Conservation (phyloP, 306 rosid genomes). For the Albizia julibrissin region DNA sequence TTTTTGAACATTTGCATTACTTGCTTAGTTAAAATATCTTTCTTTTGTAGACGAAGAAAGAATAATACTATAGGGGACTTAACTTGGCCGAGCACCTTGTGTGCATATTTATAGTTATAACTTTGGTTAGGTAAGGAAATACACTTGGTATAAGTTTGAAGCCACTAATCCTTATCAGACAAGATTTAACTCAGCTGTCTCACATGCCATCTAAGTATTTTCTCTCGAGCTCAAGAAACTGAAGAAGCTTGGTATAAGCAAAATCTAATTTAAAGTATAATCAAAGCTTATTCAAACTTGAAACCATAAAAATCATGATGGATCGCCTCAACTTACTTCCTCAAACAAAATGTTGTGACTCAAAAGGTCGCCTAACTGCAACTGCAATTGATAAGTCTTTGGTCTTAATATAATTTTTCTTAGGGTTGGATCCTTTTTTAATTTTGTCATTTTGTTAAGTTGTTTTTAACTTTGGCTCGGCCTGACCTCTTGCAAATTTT, state of each 20-base stretch:
- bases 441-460: not conserved
- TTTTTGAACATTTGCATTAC: too few relatives aligned
- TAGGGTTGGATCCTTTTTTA: not conserved
- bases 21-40: too few relatives aligned
- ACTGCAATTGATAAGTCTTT: not conserved
- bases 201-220: not conserved
- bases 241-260: not conserved
- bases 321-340: not conserved
- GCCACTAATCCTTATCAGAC: not conserved
- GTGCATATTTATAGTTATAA: not conserved
- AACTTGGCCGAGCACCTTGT: not conserved
- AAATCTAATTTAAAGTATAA: not conserved
- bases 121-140: not conserved
- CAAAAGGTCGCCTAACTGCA: not conserved
- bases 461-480: not conserved
- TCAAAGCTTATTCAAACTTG: not conserved
- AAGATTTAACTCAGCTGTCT: not conserved
- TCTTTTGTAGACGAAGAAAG: too few relatives aligned
- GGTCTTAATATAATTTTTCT: not conserved
- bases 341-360: not conserved
- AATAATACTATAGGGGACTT: not conserved
- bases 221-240: not conserved
- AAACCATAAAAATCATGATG: not conserved
- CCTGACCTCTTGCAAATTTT: conserved; percentile 29
- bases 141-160: not conserved